Evolutionary conservation across 257 asterid species (phyloP).

Genomic region (Oldenlandia corymbosa): DNA sequence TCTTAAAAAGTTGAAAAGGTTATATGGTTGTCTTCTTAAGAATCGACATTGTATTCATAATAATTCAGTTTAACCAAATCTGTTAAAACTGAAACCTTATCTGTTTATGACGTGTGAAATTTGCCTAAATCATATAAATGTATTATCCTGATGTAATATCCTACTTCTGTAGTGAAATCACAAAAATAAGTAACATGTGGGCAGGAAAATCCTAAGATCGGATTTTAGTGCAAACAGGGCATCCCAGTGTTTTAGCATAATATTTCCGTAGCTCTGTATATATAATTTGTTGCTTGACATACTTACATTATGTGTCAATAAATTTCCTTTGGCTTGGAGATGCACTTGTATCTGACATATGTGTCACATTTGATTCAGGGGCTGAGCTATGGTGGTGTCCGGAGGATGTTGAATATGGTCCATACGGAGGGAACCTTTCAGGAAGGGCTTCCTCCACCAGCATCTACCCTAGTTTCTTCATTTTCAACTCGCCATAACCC

Average conservation of each 20-base stretch:
- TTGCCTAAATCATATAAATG: too few species aligned
- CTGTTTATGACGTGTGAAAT: too few species aligned
- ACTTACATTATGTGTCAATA: neutral
- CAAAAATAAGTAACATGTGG: too few species aligned
- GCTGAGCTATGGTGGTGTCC: slow-evolving; percentile 59
- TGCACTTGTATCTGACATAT: neutral
- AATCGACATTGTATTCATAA: too few species aligned
- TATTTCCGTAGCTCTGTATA: neutral
- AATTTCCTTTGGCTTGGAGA: neutral
- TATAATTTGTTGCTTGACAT: neutral
- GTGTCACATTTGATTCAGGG: slow-evolving; percentile 36
- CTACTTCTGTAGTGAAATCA: too few species aligned
- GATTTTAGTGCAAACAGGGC: neutral
- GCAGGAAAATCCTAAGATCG: too few species aligned
- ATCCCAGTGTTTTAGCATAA: neutral
- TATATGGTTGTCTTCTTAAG: too few species aligned
- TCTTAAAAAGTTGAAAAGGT: too few species aligned
- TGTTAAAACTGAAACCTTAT: too few species aligned
- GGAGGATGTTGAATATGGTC: slow-evolving; percentile 54
- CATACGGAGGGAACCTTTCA: slow-evolving; percentile 51
- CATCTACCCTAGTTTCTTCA: slow-evolving; percentile 51
- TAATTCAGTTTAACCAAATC: too few species aligned
- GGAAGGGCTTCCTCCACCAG: slow-evolving; percentile 59
- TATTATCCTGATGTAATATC: too few species aligned
- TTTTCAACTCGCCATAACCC: slow-evolving; percentile 50